phyloP scores from a whole-genome alignment of 441 rosid genomes.

The Isatis lusitanica region DNA sequence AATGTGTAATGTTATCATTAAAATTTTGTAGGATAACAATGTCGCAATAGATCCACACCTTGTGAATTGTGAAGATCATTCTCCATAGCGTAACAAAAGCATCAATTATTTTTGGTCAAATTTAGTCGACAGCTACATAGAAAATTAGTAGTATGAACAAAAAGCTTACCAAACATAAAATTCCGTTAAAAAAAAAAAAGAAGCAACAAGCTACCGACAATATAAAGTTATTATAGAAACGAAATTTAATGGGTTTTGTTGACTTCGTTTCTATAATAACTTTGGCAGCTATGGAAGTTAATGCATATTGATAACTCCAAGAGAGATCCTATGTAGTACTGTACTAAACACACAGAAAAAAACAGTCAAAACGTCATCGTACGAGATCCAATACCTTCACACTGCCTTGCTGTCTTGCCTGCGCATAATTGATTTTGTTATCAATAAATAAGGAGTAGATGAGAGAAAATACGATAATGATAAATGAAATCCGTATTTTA shows the following conservation, averaged over 20 bases:
- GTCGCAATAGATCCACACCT: neutral
- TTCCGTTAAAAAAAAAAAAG: neutral
- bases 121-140: neutral
- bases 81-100: neutral
- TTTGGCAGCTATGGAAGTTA: slow-evolving; percentile 28
- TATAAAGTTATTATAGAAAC: slow-evolving; percentile 36
- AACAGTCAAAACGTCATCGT: slow-evolving; percentile 10
- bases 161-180: neutral
- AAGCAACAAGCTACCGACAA: slow-evolving; percentile 21
- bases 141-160: neutral
- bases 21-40: neutral
- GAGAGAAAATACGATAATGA: neutral
- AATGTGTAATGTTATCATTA: neutral
- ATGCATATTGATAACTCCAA: slow-evolving; percentile 30
- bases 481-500: slow-evolving; percentile 27
- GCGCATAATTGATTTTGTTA: no score
- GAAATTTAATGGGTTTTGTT: slow-evolving; percentile 24
- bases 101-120: neutral
- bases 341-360: neutral
- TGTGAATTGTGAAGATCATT: neutral
- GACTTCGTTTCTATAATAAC: slow-evolving; percentile 43
- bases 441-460: no score
- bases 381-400: neutral
- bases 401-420: slow-evolving; percentile 11
- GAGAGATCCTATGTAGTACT: neutral